Conservation (phyloP, 805 yeast species). For the Pichia sporocuriosa region DNA sequence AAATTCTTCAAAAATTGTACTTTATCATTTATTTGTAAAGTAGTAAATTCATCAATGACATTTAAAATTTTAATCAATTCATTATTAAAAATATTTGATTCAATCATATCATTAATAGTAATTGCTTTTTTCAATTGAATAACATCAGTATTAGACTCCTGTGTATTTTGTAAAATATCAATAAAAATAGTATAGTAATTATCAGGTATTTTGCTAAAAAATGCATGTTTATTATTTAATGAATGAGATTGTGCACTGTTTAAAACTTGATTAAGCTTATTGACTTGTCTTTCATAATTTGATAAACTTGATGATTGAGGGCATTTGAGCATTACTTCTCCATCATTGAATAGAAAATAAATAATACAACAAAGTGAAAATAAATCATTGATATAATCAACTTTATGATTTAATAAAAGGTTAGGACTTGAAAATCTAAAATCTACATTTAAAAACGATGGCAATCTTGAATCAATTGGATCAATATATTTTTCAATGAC, state of each 20-base stretch:
- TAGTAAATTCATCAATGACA: slow-evolving; percentile 75
- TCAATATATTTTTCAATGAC: slow-evolving; percentile 59
- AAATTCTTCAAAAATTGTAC: slow-evolving; percentile 62
- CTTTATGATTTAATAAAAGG: slow-evolving; percentile 54
- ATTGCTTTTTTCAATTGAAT: slow-evolving; percentile 25
- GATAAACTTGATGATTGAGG: slow-evolving; percentile 32
- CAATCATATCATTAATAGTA: slow-evolving; percentile 60
- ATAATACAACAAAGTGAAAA: slow-evolving; percentile 80
- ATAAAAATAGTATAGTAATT: slow-evolving; percentile 45
- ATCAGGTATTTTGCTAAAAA: slow-evolving; percentile 55
- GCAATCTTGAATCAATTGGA: slow-evolving; percentile 69
- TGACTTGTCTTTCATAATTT: slow-evolving; percentile 52
- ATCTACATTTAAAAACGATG: slow-evolving; percentile 61
- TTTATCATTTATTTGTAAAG: slow-evolving; percentile 64
- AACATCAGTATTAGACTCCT: slow-evolving; percentile 28
- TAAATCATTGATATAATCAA: slow-evolving; percentile 67
- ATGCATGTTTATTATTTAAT: slow-evolving; percentile 36
- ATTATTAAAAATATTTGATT: slow-evolving; percentile 71
- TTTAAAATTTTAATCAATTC: slow-evolving; percentile 75
- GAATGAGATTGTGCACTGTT: slow-evolving; percentile 25
- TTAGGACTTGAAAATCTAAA: slow-evolving; percentile 83
- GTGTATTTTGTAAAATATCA: slow-evolving; percentile 44
- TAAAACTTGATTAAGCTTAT: slow-evolving; percentile 25
- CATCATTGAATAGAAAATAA: slow-evolving; percentile 54
- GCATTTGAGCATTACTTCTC: slow-evolving; percentile 38